Evolutionary conservation across 2,329 filamentous ascomycete species (phyloP).

Genomic region (Catunica adiposa): DNA sequence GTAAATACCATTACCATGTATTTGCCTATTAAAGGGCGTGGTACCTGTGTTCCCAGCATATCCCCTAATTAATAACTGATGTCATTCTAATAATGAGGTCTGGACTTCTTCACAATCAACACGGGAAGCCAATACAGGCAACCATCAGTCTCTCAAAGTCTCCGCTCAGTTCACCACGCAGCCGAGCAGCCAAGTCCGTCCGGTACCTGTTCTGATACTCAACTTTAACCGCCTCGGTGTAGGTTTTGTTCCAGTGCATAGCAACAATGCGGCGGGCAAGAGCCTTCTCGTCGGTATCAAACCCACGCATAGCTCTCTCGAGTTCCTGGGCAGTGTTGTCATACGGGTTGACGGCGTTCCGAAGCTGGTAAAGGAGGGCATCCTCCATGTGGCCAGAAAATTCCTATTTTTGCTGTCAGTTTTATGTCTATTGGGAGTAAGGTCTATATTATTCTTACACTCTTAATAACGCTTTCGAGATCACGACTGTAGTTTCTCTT

Average conservation of each 20-base stretch:
- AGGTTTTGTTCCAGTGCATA: constrained; percentile 64
- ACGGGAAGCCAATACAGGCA: constrained; percentile 39
- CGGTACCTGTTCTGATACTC: constrained; percentile 60
- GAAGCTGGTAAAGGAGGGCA: constrained; percentile 65
- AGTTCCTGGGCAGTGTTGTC: constrained; percentile 67
- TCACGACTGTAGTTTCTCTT: constrained; percentile 51
- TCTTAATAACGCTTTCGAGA: constrained; percentile 58
- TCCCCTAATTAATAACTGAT: not conserved
- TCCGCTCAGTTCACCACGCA: constrained; percentile 70
- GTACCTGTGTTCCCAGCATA: not conserved
- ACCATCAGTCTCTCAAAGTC: constrained; percentile 67
- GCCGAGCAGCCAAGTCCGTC: constrained; percentile 48
- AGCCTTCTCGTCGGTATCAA: constrained; percentile 72
- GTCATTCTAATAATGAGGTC: not conserved
- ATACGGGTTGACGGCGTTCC: constrained; percentile 59
- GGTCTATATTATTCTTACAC: constrained; percentile 27
- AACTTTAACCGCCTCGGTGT: constrained; percentile 60
- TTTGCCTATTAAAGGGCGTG: not conserved
- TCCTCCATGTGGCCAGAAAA: constrained; percentile 89
- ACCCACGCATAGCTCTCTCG: constrained; percentile 74
- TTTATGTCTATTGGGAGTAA: not conserved
- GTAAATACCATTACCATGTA: not conserved
- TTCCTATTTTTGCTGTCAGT: constrained; percentile 29
- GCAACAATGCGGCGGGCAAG: constrained; percentile 64
- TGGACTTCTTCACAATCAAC: constrained; percentile 10